phyloP scores from a whole-genome alignment of 805 yeast genomes.

The Barnettozyma pratensis region DNA sequence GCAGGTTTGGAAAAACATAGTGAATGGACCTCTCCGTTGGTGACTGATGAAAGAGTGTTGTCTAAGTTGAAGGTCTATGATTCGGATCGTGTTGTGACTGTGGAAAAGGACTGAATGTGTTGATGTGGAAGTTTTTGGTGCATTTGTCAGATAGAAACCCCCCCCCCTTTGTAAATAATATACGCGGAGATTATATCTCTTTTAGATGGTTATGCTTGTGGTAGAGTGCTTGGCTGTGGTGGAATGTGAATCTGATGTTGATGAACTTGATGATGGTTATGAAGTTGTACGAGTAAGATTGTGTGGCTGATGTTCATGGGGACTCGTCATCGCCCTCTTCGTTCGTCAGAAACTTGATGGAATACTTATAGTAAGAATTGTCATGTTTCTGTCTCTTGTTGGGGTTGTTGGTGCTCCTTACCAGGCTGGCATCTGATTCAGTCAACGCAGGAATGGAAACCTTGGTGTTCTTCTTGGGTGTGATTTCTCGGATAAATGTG shows the following conservation, averaged over 20 bases:
- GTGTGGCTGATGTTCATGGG: not conserved
- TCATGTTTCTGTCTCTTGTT: not conserved
- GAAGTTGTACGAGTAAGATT: too few species aligned
- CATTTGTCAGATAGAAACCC: not conserved
- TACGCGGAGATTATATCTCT: too few species aligned
- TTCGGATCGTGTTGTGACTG: slow-evolving; percentile 5
- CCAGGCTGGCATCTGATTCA: not conserved
- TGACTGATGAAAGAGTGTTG: slow-evolving; percentile 62
- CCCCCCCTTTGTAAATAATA: too few species aligned
- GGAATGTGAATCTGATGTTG: too few species aligned
- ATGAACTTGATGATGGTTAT: too few species aligned
- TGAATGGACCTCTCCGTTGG: slow-evolving; percentile 83
- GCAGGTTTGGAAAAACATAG: slow-evolving; percentile 68
- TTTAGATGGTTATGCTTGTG: too few species aligned
- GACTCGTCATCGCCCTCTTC: not conserved
- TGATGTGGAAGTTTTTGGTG: not conserved
- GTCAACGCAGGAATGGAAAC: not conserved
- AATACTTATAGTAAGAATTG: slow-evolving; percentile 17
- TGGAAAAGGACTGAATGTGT: not conserved
- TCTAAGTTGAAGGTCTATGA: slow-evolving; percentile 45
- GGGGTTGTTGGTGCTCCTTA: not conserved
- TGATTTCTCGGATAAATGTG: not conserved
- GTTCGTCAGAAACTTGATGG: slow-evolving; percentile 22
- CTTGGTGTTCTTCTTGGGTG: not conserved
- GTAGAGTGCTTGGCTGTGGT: too few species aligned